These are phyloP conservation scores for Phascolomyces articulosus DNA, from an alignment of 371 early-diverging fungal species.

Conservation along the genomic window DNA sequence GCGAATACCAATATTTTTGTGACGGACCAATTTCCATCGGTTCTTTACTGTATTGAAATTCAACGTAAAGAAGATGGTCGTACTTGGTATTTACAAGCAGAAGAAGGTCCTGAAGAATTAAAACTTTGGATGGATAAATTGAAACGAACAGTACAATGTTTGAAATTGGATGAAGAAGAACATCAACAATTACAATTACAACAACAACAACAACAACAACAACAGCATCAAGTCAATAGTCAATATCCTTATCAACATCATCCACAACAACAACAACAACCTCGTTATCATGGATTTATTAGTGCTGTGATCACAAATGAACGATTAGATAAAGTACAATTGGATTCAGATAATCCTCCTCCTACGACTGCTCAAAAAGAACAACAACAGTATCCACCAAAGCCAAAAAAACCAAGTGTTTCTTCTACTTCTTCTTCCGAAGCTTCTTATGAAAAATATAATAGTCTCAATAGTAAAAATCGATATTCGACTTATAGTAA, in stretches of 20 bases:
- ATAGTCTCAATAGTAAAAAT: background rate
- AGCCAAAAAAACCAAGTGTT: background rate
- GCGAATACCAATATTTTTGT: slow-evolving; percentile 35
- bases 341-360: background rate
- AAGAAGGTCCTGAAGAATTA: slow-evolving; percentile 28
- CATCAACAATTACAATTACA: too few species aligned
- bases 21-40: slow-evolving; percentile 37
- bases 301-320: slow-evolving; percentile 1
- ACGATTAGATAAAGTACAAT: background rate
- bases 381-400: background rate
- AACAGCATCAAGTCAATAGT: too few species aligned
- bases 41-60: slow-evolving; percentile 36
- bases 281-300: too few species aligned
- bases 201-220: too few species aligned
- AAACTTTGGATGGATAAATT: slow-evolving; percentile 37
- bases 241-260: too few species aligned
- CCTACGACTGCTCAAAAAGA: background rate
- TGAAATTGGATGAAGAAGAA: background rate
- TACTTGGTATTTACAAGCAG: slow-evolving; percentile 40
- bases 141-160: slow-evolving; percentile 25
- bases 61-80: slow-evolving; percentile 20
- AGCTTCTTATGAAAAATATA: background rate
- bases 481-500: background rate
- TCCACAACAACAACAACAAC: too few species aligned
- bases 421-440: background rate